Base-by-base conservation (phyloP, 192 early-diverging fungal genomes). In the Backusella australiensis region DNA sequence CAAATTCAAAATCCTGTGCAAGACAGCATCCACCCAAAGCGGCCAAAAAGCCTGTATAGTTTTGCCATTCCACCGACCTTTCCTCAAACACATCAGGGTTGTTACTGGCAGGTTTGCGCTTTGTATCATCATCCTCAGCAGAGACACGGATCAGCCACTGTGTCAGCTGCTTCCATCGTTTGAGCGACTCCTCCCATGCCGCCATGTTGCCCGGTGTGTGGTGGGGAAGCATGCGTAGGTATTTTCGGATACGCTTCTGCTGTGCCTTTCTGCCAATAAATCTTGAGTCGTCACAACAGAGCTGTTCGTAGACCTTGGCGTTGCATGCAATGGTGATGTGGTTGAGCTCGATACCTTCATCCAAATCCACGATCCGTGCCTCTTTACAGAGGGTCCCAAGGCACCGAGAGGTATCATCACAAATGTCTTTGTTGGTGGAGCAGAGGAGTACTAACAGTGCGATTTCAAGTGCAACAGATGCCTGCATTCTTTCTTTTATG, bases 141-240 rank as follows among this genome's bases (percentile, higher is more conserved):
- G 63, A 32, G 32, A 32, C 44, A 26, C 63, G 71, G 39, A 38
- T 34, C 12, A 78, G 46, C 19, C 34, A 32, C 26, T 72, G 67
- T 0, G 81, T 91, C 9, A 94, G 78, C 1, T 77, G 78, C 65
- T 88, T 87, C 94, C 94, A 96, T 8, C 90, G 84, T 41, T 84
- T 82, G 71, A 89, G 95, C 3, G 92, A 82, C 74, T 96, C 94
- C 75, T 94, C 92, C 91, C 92, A 95, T 4, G 94, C 94, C 0
- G 86, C 89, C 69, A 94, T 79, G 71, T 89, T 92, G 32, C 93
- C 94, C n/a, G 88, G 80, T 3, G 92, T 93, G 12, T 89, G 89
- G 11, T 83, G 76, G 42, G 79, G 78, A 74, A 93, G 84, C 39
- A 87, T 79, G 21, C 93, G 81, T 14, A 96, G 72, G 11, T 91